phyloP scores from a whole-genome alignment of 306 rosid genomes.

The Alnus glutinosa region DNA sequence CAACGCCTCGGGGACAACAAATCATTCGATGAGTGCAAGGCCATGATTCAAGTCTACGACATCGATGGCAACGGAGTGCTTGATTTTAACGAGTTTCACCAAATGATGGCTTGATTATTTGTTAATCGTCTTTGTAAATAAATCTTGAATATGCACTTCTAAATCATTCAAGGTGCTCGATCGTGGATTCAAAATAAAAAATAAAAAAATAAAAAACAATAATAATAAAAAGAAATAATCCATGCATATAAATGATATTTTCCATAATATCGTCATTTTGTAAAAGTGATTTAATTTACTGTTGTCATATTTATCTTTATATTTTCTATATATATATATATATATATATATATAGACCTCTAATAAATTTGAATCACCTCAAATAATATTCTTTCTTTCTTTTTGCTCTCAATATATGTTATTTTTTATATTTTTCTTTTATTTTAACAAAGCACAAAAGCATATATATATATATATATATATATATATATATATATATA shows the following conservation, averaged over 20 bases:
- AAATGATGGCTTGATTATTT: conserved; percentile 58
- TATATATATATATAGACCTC: too few relatives aligned
- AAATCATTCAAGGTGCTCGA: background rate
- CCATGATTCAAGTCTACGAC: conserved; percentile 66
- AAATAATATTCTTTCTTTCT: too few relatives aligned
- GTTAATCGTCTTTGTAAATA: background rate
- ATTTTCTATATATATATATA: too few relatives aligned
- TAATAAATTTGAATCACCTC: too few relatives aligned
- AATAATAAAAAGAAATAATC: background rate
- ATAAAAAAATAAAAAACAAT: background rate
- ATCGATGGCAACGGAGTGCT: conserved; percentile 67
- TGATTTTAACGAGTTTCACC: conserved; percentile 70
- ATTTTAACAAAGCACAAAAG: too few relatives aligned
- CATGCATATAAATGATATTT: background rate
- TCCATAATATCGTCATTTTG: too few relatives aligned
- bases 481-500: too few relatives aligned
- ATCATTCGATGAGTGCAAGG: conserved; percentile 59
- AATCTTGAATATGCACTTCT: background rate
- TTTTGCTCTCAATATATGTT: too few relatives aligned
- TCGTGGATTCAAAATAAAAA: background rate
- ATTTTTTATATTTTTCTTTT: too few relatives aligned
- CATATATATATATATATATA: too few relatives aligned
- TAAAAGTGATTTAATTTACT: too few relatives aligned
- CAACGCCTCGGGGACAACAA: conserved; percentile 64
- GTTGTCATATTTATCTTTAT: too few relatives aligned